Evolutionary conservation across 116 monocot genomes (phyloP), one percentile per base, ranked within the genome.

Genomic region (Zostera marina): DNA sequence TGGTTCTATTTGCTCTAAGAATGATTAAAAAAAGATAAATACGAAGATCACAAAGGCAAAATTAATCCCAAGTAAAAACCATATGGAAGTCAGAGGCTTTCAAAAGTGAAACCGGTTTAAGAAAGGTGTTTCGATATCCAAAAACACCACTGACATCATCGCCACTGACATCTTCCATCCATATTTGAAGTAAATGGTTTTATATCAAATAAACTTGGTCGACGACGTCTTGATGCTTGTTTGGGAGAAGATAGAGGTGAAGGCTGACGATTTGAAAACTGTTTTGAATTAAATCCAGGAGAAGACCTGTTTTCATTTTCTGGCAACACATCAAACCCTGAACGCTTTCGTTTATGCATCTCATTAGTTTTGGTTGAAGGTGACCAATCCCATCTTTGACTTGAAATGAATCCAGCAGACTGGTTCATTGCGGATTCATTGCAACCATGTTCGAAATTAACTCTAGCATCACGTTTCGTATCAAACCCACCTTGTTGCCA

Each of bases 251-350:
- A 44, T 25, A 2, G 11, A 40, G 53, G 41, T 15, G 41, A 26
- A 16, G 56, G 15, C 44, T 9, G 43, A 61, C n/a, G 15, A 5
- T 54, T 14, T 41, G 65, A 54, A 23, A 65, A 49, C 39, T 51
- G 49, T 51, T 21, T 51, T 5, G 9, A 40, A 16, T 40, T 23
- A 22, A 63, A 52, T 47, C 15, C 48, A 26, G 54, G 42, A 19
- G 58, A 58, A 58, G 38, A 60, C 42, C 13, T 60, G 23, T 45
- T 11, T 7, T 41, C 24, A 45, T 45, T 11, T 7, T 54, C 54
- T 40, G 64, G 64, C 53, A 64, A 47, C 42, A 42, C 22, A 54
- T 65, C 65, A 65, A 65, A 65, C 19, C 65, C 65, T 15, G 54
- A 22, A 44, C 13, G 42, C 12, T 44, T 17, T 5, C 65, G 22